These are phyloP conservation scores for Colletotrichum orchidophilum DNA, from an alignment of 2,329 filamentous ascomycete species.

Conservation along the genomic window DNA sequence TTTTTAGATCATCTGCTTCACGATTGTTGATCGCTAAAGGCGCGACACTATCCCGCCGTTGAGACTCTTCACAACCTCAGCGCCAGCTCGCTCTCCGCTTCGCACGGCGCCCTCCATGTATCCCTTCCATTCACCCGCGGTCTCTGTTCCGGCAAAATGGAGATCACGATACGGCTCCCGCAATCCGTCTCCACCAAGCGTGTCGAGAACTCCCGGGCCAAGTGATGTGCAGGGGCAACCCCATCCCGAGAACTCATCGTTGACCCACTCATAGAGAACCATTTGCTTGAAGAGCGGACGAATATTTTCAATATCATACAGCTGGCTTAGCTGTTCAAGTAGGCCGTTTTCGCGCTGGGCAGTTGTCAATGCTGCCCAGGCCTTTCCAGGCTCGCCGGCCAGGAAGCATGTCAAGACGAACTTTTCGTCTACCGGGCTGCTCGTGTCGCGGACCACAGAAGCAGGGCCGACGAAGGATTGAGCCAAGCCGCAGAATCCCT, in stretches of 20 bases:
- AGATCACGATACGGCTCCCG: constrained; percentile 46
- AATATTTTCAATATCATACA: constrained; percentile 36
- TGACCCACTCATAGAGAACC: constrained; percentile 47
- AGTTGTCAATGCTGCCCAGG: constrained; percentile 40
- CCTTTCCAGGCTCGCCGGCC: constrained; percentile 44
- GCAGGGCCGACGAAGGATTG: constrained; percentile 57
- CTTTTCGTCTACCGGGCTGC: constrained; percentile 39
- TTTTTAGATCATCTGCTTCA: no score
- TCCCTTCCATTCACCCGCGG: constrained; percentile 61
- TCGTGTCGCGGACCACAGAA: constrained; percentile 55
- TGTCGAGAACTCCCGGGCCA: constrained; percentile 49
- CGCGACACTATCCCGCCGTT: neutral
- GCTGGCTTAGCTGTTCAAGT: constrained; percentile 39
- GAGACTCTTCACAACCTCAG: constrained; percentile 48
- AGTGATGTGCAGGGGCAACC: constrained; percentile 51
- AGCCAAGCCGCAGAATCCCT: constrained; percentile 54
- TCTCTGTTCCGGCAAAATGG: constrained; percentile 63
- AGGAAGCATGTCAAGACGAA: constrained; percentile 53
- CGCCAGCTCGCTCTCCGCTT: constrained; percentile 57
- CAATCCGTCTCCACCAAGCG: constrained; percentile 43
- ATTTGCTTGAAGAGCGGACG: constrained; percentile 43
- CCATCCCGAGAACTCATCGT: constrained; percentile 48
- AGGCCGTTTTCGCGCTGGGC: constrained; percentile 37
- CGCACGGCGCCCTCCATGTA: constrained; percentile 68
- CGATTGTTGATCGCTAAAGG: no score